A percentile compares a stretch with the other conserved stretches of the same genome.
phyloP scores from a whole-genome alignment of 1,139 yeast species.

The Yamadazyma songkhlaensis region DNA sequence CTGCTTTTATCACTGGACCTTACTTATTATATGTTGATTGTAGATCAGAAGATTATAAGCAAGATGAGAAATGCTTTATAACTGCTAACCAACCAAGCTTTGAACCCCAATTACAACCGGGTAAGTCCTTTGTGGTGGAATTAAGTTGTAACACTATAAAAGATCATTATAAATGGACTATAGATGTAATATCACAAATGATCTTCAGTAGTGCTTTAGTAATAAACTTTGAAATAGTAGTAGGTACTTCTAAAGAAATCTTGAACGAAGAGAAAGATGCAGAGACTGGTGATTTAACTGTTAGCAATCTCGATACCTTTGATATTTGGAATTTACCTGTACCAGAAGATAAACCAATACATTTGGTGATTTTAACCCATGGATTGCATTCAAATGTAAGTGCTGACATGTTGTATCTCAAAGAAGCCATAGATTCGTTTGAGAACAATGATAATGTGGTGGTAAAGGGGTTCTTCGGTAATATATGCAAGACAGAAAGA shows the following conservation, averaged over 20 bases:
- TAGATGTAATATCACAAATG: constrained; percentile 85
- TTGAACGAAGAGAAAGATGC: constrained; percentile 28
- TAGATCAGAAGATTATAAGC: constrained; percentile 60
- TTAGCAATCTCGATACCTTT: constrained; percentile 55
- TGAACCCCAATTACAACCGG: constrained; percentile 68
- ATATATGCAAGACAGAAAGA: constrained; percentile 85
- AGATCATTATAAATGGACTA: constrained; percentile 63
- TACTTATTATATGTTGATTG: constrained; percentile 85
- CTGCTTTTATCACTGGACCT: constrained; percentile 91
- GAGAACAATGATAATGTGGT: constrained; percentile 57
- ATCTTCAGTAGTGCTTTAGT: constrained; percentile 70
- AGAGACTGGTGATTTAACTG: constrained; percentile 19
- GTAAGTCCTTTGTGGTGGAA: constrained; percentile 52
- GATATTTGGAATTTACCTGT: constrained; percentile 70
- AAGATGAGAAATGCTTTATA: constrained; percentile 49
- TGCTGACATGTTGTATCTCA: constrained; percentile 83
- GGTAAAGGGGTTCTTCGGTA: constrained; percentile 80
- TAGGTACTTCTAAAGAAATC: constrained; percentile 51
- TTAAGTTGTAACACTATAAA: constrained; percentile 38
- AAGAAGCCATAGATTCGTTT: constrained; percentile 66
- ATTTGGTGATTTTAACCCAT: constrained; percentile 79
- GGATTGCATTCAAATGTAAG: constrained; percentile 90
- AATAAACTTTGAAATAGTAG: constrained; percentile 64
- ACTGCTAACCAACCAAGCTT: constrained; percentile 67
- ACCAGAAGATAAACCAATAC: constrained; percentile 54